These are phyloP conservation scores for Fagus sylvatica DNA, from an alignment of 306 rosid genomes.

Conservation along the genomic window DNA sequence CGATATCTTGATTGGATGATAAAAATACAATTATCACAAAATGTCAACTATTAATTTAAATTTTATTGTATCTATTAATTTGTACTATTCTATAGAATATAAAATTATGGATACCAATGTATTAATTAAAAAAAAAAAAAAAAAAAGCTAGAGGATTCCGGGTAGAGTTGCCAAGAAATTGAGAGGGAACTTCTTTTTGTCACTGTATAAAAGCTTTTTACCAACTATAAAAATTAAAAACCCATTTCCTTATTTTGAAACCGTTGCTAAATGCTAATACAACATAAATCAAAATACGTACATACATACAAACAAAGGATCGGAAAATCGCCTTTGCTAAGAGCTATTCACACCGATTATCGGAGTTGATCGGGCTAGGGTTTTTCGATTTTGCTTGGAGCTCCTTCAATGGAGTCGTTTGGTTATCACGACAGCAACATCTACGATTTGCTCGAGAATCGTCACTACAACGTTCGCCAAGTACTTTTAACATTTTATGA, in stretches of 20 bases:
- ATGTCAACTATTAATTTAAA: too few species aligned
- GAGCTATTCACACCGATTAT: slow-evolving; percentile 30
- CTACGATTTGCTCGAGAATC: slow-evolving; percentile 51
- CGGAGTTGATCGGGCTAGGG: slow-evolving; percentile 31
- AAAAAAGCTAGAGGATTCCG: too few species aligned
- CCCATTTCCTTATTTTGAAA: neutral
- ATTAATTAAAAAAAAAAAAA: too few species aligned
- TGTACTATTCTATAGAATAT: too few species aligned
- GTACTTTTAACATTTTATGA: slow-evolving; percentile 31
- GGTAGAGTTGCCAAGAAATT: too few species aligned
- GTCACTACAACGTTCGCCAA: slow-evolving; percentile 49
- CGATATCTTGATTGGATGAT: too few species aligned
- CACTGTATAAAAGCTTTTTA: too few species aligned
- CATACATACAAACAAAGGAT: slow-evolving; percentile 17
- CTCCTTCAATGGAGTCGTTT: slow-evolving; percentile 62
- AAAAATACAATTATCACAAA: too few species aligned
- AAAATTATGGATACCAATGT: too few species aligned
- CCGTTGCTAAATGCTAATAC: neutral
- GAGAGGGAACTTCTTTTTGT: too few species aligned
- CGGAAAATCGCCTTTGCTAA: slow-evolving; percentile 35
- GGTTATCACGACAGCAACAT: slow-evolving; percentile 74
- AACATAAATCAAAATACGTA: neutral
- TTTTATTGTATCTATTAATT: too few species aligned
- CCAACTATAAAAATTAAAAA: neutral
- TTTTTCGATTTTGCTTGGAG: slow-evolving; percentile 15